phyloP scores from a whole-genome alignment of 495 filamentous ascomycete species.

The Lophiotrema nucula region DNA sequence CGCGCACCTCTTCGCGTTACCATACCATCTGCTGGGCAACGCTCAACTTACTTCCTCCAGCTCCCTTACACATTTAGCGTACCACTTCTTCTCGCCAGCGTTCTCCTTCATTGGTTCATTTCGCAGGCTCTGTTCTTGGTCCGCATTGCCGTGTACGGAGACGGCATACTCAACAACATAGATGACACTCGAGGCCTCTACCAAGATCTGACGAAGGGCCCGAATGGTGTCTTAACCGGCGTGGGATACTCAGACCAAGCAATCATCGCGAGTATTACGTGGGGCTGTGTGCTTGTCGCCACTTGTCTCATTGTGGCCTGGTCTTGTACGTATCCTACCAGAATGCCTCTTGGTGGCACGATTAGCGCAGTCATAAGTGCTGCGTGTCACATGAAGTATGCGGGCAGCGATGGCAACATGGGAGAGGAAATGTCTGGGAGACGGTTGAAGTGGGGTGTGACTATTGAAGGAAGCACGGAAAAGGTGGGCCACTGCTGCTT shows the following conservation, averaged over 20 bases:
- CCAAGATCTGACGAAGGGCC: background rate
- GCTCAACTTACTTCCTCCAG: conserved; percentile 12
- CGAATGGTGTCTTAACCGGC: background rate
- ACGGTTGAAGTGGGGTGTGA: conserved; percentile 19
- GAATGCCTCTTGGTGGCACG: conserved; percentile 11
- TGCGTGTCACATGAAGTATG: conserved; percentile 6
- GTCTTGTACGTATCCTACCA: conserved; percentile 3
- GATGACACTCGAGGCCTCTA: background rate
- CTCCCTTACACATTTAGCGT: conserved; percentile 9
- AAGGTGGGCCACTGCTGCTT: conserved; percentile 18
- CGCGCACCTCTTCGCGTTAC: conserved; percentile 6
- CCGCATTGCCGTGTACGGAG: background rate
- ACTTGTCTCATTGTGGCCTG: background rate
- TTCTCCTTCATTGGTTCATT: conserved; percentile 18
- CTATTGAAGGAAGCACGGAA: background rate
- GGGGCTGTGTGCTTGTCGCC: background rate
- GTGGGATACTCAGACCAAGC: conserved; percentile 7
- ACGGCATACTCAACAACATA: background rate
- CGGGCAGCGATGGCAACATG: background rate
- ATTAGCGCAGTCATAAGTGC: conserved; percentile 25
- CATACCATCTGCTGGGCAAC: conserved; percentile 1
- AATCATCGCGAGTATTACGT: conserved; percentile 5
- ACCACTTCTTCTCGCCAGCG: conserved; percentile 3
- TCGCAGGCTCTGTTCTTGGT: conserved; percentile 21
- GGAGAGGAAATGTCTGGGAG: background rate